These are phyloP conservation scores for Skeletonema costatum DNA, from an alignment of 108 stramenopile genomes.

Conservation along the genomic window DNA sequence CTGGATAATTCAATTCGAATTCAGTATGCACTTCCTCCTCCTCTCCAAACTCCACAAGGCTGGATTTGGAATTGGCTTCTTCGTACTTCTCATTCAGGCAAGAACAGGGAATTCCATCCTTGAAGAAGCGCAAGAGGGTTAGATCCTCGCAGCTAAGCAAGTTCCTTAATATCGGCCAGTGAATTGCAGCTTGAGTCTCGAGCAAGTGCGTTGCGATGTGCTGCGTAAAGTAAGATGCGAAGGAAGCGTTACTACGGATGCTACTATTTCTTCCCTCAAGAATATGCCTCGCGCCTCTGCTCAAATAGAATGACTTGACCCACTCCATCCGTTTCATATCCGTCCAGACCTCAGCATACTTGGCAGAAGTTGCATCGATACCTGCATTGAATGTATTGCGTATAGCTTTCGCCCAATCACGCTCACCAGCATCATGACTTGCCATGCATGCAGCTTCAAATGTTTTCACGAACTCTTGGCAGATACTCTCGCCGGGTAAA, in stretches of 20 bases:
- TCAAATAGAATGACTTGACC: neutral
- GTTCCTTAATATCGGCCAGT: neutral
- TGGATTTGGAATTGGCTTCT: neutral
- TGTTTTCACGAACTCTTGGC: too few species aligned
- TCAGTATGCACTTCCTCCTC: too few species aligned
- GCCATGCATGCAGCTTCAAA: too few species aligned
- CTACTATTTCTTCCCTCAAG: neutral
- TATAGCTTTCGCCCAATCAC: too few species aligned
- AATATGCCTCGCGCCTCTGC: too few species aligned
- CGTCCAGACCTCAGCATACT: neutral
- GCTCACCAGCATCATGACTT: too few species aligned
- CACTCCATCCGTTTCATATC: neutral
- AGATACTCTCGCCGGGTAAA: too few species aligned
- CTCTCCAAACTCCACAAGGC: too few species aligned
- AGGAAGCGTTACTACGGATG: neutral
- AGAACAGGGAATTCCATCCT: neutral
- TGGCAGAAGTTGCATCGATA: too few species aligned
- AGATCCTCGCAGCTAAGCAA: neutral
- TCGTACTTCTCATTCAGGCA: neutral
- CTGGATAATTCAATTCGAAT: too few species aligned
- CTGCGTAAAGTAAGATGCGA: neutral
- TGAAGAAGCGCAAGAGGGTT: conserved; percentile 9
- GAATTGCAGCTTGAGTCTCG: neutral
- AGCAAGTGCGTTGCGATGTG: neutral
- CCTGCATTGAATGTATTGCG: too few species aligned